Evolutionary conservation across 192 early-diverging fungal genomes (phyloP), one percentile per base, ranked within the genome.

Genomic region (Coemansia sp.): DNA sequence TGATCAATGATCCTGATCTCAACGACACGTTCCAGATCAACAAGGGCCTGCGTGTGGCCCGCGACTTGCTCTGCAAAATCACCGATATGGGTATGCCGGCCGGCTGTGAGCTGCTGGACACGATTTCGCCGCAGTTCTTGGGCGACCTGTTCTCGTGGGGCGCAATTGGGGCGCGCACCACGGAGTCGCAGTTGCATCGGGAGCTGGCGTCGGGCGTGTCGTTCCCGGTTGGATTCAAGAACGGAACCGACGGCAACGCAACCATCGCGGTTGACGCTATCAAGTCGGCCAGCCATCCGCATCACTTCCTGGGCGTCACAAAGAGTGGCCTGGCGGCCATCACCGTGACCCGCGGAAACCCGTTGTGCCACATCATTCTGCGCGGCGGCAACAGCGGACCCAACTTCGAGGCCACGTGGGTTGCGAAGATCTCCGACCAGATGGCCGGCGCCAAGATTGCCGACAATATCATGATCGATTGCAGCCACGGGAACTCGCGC

Each of bases 141-240:
- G 92, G 87, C 16, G 95, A 97, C 74, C 74, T 95, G 43, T 91
- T 96, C 78, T 92, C 92, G 13, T 98, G 96, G 96, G 96, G 94
- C 40, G 96, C 96, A 11, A 97, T 98, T 69, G 96, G 96, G 39
- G 96, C 96, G 21, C 86, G 96, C 49, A 98, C 96, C 3, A 98
- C 96, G 16, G 95, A 96, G 74, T 94, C 92, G 62, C 96, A 98
- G 73, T 83, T 96, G 32, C 95, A 98, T 76, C 88, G 96, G 56
- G 96, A 98, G 74, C 86, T 98, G 43, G 93, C 96, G 6, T 94
- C 92, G 3, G 96, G 96, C 11, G 87, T 93, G 15, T 95, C 94
- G 50, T 93, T 96, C 87, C 95, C 96, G 9, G 90, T 98, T n/a
- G 96, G 96, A 0, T 97, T 98, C 89, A 98, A 98, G 85, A 97